Base-by-base conservation (phyloP, 2,329 filamentous ascomycete species). In the Rutstroemia sp. region DNA sequence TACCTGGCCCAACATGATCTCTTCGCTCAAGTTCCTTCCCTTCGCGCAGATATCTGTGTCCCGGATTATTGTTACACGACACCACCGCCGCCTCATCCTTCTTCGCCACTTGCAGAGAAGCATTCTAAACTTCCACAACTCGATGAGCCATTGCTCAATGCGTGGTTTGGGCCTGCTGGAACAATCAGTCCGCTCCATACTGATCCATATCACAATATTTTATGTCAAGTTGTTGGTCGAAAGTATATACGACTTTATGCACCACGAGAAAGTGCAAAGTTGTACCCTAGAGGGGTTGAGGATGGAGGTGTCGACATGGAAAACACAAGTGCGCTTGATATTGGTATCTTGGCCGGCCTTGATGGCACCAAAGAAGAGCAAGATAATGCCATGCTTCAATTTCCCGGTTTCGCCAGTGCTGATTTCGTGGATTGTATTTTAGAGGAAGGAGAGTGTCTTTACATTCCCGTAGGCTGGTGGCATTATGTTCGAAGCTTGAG, bases 401-500 rank as follows among this genome's bases (percentile, higher is more conserved):
- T 67, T 36, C 61, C 63, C 1, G 19, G 56, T 1, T 65, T 63
- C 39, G 46, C 45, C 5, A 58, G 60, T 2, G 64, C 62, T 16
- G 51, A 59, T 9, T 67, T 75, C 67, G 73, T 88, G 36, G 94
- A 99, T 67, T 85, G 85, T 56, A 79, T 97, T 1, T 73, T 99
- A 5, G 82, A 79, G 30, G 86, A 88, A 0, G 94, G 92, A 0
- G 91, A 99, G 53, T 87, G 84, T 61, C 69, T 99, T 53, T 94
- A 96, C 69, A 89, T 99, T 53, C 94, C 94, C 0, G 79, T 89
- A 5, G 94, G 92, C 0, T 99, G 94, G 92, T 99, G 94, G 94
- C 94, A 99, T 75, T 97, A 96, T 71, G 89, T 97, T 3, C 79
- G 88, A 58, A 90, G 90, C 50, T 69, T 97, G 66, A 90, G 83